Evolutionary conservation across 2,329 filamentous ascomycete genomes (phyloP).

Genomic region (Botrytis aclada): DNA sequence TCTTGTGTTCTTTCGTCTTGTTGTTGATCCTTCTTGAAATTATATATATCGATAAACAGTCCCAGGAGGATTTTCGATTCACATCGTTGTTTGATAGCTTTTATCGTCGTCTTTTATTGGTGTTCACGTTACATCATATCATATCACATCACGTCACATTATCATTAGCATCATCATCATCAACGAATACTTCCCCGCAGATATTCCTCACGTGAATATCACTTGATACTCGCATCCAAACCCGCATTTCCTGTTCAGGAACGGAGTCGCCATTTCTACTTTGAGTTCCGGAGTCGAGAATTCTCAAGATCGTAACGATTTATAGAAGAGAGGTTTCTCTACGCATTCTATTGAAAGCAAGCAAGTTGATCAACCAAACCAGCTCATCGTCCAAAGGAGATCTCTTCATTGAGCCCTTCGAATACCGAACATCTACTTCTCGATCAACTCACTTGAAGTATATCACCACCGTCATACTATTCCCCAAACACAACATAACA

Average conservation of each 20-base stretch:
- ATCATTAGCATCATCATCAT: neutral
- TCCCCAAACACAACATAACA: neutral
- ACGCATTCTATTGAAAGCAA: neutral
- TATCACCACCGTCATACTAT: neutral
- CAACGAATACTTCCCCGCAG: neutral
- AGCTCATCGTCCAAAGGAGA: neutral
- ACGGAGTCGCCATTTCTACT: slow-evolving; percentile 1
- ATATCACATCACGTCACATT: neutral
- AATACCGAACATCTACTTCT: neutral
- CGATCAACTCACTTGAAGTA: neutral
- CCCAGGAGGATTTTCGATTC: neutral
- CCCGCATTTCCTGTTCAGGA: slow-evolving; percentile 1
- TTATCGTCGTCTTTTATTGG: neutral
- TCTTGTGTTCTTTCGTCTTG: neutral
- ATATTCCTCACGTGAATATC: slow-evolving; percentile 2
- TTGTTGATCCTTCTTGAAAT: neutral
- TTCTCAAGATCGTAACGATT: neutral
- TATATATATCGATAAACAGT: neutral
- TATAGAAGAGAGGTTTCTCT: neutral
- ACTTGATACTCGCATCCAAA: neutral
- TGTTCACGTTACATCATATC: neutral
- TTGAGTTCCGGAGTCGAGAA: neutral
- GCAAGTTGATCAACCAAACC: neutral
- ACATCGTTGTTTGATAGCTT: neutral
- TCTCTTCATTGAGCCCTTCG: neutral